A percentile compares a stretch with the other conserved stretches of the same genome.
These are phyloP conservation scores for Cryoendolithus antarcticus DNA, from an alignment of 2,329 filamentous ascomycete species.

Conservation along the genomic window DNA sequence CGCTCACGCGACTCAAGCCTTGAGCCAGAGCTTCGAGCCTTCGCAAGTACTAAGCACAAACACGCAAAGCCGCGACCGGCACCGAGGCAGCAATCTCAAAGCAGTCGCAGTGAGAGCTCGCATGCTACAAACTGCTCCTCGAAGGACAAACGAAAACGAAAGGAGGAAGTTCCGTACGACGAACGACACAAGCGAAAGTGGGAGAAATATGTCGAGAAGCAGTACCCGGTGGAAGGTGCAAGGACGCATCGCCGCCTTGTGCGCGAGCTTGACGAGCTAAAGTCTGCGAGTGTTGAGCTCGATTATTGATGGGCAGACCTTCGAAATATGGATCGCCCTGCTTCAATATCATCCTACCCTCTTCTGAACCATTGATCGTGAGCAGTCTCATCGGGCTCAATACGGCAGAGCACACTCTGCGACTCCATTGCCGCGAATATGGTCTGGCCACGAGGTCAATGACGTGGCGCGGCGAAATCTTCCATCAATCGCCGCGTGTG, in stretches of 20 bases:
- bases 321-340: too few species aligned
- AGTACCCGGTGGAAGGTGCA: slow-evolving; percentile 22
- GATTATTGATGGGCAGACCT: slow-evolving; percentile 27
- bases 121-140: neutral
- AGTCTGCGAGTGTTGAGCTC: slow-evolving; percentile 29
- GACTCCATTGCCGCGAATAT: too few species aligned
- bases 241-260: slow-evolving; percentile 34
- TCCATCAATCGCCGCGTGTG: too few species aligned
- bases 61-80: slow-evolving; percentile 1
- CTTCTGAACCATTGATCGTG: too few species aligned
- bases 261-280: slow-evolving; percentile 31
- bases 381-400: too few species aligned
- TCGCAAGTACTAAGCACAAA: slow-evolving; percentile 2
- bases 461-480: too few species aligned
- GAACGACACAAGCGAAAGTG: slow-evolving; percentile 24
- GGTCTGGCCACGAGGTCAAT: too few species aligned
- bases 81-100: slow-evolving; percentile 8
- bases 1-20: slow-evolving; percentile 15
- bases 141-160: slow-evolving; percentile 6
- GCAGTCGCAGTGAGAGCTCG: slow-evolving; percentile 10
- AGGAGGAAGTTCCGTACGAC: slow-evolving; percentile 18
- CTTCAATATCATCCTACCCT: too few species aligned
- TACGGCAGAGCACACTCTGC: too few species aligned
- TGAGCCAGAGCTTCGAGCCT: slow-evolving; percentile 12
- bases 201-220: slow-evolving; percentile 25